Percentiles rank a stretch among this genome's conserved stretches.
Evolutionary conservation across 805 yeast species (phyloP).

Genomic region (Lipomyces sp.): DNA sequence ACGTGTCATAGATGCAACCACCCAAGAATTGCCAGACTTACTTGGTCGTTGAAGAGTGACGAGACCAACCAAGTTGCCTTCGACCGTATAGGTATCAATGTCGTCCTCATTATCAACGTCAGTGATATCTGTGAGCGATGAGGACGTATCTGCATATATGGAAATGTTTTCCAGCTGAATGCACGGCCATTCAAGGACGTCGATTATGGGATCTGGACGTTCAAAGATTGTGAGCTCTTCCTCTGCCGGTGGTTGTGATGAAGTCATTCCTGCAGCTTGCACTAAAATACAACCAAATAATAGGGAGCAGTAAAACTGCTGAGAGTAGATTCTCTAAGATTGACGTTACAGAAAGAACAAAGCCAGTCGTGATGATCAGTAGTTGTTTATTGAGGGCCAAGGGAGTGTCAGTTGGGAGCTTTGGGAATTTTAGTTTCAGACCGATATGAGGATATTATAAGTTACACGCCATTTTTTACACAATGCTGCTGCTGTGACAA

Average conservation of each 20-base stretch:
- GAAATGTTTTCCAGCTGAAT: constrained; percentile 23
- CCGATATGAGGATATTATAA: neutral
- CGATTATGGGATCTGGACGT: constrained; percentile 20
- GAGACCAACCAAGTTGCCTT: constrained; percentile 21
- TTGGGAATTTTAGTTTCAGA: neutral
- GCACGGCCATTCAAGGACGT: constrained; percentile 27
- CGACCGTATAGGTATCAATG: constrained; percentile 14
- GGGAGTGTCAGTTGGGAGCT: neutral
- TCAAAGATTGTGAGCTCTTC: constrained; percentile 20
- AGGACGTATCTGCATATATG: constrained; percentile 14
- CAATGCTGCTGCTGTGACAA: neutral
- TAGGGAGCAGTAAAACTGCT: neutral
- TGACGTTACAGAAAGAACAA: neutral
- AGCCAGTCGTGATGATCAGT: neutral
- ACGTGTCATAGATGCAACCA: neutral
- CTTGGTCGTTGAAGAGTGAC: constrained; percentile 8
- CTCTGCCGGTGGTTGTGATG: neutral
- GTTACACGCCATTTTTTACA: too few relatives aligned
- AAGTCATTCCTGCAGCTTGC: neutral
- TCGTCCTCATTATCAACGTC: constrained; percentile 19
- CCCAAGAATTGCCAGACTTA: neutral
- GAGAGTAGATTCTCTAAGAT: neutral
- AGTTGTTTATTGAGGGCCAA: neutral
- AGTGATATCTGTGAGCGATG: constrained; percentile 20
- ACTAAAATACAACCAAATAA: neutral